A percentile compares a stretch with the other conserved stretches of the same genome.
Conservation (phyloP, 2,329 filamentous ascomycete species). For the Sarocladium oryzae region DNA sequence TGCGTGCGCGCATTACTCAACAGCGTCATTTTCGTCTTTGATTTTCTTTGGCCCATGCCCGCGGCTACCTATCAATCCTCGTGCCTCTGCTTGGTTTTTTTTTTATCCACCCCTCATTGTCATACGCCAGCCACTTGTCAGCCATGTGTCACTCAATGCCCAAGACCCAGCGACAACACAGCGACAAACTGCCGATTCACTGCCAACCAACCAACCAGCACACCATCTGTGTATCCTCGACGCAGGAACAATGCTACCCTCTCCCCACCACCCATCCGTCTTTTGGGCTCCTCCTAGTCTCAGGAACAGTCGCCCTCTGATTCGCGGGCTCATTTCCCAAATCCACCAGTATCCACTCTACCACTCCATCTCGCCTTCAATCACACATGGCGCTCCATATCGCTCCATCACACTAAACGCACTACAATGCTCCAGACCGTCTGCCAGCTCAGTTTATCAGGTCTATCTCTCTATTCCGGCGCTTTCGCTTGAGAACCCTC, state of each 20-base stretch:
- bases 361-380: background rate
- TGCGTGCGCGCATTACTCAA: no score
- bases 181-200: background rate
- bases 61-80: no score
- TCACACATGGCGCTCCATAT: background rate
- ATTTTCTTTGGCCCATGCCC: no score
- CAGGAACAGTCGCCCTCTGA: constrained; percentile 1
- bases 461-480: no score
- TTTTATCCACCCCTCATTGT: no score
- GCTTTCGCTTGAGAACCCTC: no score
- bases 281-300: background rate
- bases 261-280: background rate
- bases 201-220: background rate
- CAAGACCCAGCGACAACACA: no score
- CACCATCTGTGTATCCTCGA: background rate
- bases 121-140: background rate
- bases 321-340: constrained; percentile 5
- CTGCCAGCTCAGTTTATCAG: no score
- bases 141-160: background rate
- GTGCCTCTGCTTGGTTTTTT: no score
- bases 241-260: constrained; percentile 1
- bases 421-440: no score
- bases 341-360: background rate
- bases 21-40: no score
- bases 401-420: no score